Percentiles rank a stretch among this genome's conserved stretches.
These are phyloP conservation scores for Acrocalymma vagum DNA, from an alignment of 2,329 filamentous ascomycete genomes.

Conservation along the genomic window DNA sequence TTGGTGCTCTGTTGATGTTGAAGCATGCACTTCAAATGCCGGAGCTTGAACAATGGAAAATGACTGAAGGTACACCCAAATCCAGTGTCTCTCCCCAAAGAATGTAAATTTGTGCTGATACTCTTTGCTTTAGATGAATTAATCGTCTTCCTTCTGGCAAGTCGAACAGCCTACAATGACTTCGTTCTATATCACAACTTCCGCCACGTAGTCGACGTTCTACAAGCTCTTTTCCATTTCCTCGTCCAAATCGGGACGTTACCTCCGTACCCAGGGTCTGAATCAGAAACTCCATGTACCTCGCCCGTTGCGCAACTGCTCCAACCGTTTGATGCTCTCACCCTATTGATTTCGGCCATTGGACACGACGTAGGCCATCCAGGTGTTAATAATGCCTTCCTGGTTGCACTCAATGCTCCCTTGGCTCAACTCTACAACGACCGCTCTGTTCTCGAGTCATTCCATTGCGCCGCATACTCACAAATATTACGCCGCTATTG, in stretches of 20 bases:
- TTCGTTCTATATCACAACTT: slow-evolving; percentile 99
- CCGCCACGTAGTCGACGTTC: slow-evolving; percentile 93
- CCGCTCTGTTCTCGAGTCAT: slow-evolving; percentile 93
- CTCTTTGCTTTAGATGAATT: slow-evolving; percentile 73
- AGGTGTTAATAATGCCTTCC: slow-evolving; percentile 96
- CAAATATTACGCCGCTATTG: slow-evolving; percentile 94
- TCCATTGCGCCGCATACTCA: slow-evolving; percentile 96
- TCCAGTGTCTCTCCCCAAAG: slow-evolving; percentile 12
- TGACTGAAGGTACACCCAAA: slow-evolving; percentile 75
- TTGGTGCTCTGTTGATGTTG: slow-evolving; percentile 87
- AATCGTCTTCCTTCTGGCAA: slow-evolving; percentile 84
- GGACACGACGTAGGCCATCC: slow-evolving; percentile 98
- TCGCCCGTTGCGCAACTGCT: slow-evolving; percentile 78
- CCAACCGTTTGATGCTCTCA: slow-evolving; percentile 87
- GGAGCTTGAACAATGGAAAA: slow-evolving; percentile 80
- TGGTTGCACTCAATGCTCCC: slow-evolving; percentile 90
- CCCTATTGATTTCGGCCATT: slow-evolving; percentile 92
- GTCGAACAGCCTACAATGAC: slow-evolving; percentile 91
- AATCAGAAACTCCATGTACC: slow-evolving; percentile 30
- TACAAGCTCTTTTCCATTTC: slow-evolving; percentile 93
- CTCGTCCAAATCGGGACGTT: slow-evolving; percentile 81
- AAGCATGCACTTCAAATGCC: slow-evolving; percentile 85
- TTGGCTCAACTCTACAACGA: slow-evolving; percentile 97
- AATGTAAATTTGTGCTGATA: slow-evolving; percentile 23
- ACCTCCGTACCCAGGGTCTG: slow-evolving; percentile 67